phyloP scores from a whole-genome alignment of 441 rosid genomes.

The Heliophila coronopifolia region DNA sequence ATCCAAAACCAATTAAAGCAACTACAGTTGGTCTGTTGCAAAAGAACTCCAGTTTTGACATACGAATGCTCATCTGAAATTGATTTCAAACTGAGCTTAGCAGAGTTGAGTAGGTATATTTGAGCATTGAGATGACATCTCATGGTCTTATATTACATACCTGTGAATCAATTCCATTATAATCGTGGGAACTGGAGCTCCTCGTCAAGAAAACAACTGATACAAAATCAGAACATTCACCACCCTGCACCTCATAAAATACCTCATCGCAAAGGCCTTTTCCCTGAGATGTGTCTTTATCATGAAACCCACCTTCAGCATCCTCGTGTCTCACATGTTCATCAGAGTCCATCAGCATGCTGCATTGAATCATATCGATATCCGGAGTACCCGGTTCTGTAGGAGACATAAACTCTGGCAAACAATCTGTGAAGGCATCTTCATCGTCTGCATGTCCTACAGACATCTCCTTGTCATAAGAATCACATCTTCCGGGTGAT shows the following conservation, averaged over 20 bases:
- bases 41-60: conserved; percentile 95
- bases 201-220: conserved; percentile 71
- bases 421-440: conserved; percentile 84
- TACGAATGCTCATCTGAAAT: conserved; percentile 88
- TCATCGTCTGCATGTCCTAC: conserved; percentile 60
- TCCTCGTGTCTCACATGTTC: conserved; percentile 46
- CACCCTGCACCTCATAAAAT: conserved; percentile 85
- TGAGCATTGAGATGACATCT: conserved; percentile 13
- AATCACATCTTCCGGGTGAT: conserved; percentile 33
- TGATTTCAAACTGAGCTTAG: conserved; percentile 32
- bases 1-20: conserved; percentile 89
- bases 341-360: conserved; percentile 34
- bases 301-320: conserved; percentile 43
- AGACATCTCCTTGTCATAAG: conserved; percentile 39
- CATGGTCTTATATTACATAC: conserved; percentile 37
- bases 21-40: conserved; percentile 95
- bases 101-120: conserved; percentile 17
- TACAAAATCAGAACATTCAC: conserved; percentile 73
- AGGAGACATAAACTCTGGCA: conserved; percentile 71
- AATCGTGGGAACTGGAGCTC: conserved; percentile 74
- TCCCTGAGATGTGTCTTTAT: conserved; percentile 48
- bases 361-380: conserved; percentile 40
- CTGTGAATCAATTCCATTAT: conserved; percentile 91
- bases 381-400: conserved; percentile 52
- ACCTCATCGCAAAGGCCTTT: conserved; percentile 56